Conservation (phyloP, 805 yeast species). For the Hanseniaspora hatyaiensis region DNA sequence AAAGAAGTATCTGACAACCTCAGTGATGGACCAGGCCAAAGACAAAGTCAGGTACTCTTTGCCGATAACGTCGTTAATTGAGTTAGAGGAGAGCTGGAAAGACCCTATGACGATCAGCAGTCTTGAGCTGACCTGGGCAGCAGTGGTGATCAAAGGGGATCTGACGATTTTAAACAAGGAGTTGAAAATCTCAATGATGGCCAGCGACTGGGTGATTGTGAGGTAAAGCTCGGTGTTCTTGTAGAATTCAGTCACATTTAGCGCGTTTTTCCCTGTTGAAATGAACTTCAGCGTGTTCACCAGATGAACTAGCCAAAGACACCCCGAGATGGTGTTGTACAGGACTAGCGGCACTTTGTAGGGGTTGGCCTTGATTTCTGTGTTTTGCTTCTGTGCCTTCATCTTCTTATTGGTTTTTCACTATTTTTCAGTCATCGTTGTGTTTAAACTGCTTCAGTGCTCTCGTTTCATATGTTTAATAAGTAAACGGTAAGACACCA, state of each 20-base stretch:
- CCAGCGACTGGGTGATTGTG: conserved; percentile 62
- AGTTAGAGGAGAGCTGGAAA: conserved; percentile 56
- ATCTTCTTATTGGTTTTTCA: no score
- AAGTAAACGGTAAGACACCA: no score
- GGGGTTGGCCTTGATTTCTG: not conserved
- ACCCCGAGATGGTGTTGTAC: conserved; percentile 45
- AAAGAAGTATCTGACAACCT: conserved; percentile 75
- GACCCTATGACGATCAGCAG: conserved; percentile 73
- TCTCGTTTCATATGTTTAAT: no score
- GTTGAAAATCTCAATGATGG: conserved; percentile 70
- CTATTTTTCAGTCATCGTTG: no score
- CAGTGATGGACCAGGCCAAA: conserved; percentile 90
- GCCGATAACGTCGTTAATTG: conserved; percentile 27
- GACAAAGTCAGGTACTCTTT: conserved; percentile 55
- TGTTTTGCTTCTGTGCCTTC: no score
- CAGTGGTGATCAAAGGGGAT: conserved; percentile 74
- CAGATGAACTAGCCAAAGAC: conserved; percentile 44
- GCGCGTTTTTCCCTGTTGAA: conserved; percentile 43
- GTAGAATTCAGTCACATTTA: conserved; percentile 50
- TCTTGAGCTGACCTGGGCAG: conserved; percentile 79
- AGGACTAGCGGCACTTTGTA: conserved; percentile 28
- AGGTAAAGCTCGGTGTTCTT: conserved; percentile 34
- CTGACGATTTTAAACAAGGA: conserved; percentile 68
- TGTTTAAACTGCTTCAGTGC: no score
- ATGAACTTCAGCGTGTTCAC: conserved; percentile 34